Percentiles rank a stretch among this genome's conserved stretches.
Evolutionary conservation across 2,329 filamentous ascomycete genomes (phyloP).

Genomic region (Penicillium fuscoglaucum): DNA sequence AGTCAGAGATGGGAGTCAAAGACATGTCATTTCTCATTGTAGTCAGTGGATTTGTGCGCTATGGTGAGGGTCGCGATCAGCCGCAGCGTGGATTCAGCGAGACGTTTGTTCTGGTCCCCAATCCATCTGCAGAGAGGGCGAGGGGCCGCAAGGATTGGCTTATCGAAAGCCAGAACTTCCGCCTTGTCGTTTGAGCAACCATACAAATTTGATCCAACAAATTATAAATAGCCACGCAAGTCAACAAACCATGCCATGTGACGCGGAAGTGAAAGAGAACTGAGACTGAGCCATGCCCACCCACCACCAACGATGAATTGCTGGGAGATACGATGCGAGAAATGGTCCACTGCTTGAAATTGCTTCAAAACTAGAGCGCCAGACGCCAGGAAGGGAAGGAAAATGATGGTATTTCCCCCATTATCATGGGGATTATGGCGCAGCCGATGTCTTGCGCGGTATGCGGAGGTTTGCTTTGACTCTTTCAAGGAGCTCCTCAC

Average conservation of each 20-base stretch:
- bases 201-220: not conserved
- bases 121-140: slow-evolving; percentile 54
- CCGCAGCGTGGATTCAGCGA: slow-evolving; percentile 74
- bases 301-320: not conserved
- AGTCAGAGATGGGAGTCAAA: slow-evolving; percentile 48
- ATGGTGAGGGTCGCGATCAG: slow-evolving; percentile 62
- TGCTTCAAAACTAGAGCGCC: not conserved
- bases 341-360: not conserved
- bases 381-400: not conserved
- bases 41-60: slow-evolving; percentile 70
- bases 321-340: not conserved
- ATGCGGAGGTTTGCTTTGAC: slow-evolving; percentile 67
- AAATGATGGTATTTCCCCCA: not conserved
- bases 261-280: not conserved
- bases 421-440: slow-evolving; percentile 7
- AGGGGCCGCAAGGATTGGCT: slow-evolving; percentile 61
- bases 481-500: slow-evolving; percentile 65
- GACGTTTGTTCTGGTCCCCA: slow-evolving; percentile 76
- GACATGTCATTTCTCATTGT: slow-evolving; percentile 72
- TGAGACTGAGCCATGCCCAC: too few species aligned
- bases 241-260: not conserved
- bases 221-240: not conserved
- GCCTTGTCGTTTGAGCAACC: slow-evolving; percentile 49
- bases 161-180: slow-evolving; percentile 71
- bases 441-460: slow-evolving; percentile 30